Evolutionary conservation across 306 rosid species (phyloP).

Genomic region (Cucumis cinereus): DNA sequence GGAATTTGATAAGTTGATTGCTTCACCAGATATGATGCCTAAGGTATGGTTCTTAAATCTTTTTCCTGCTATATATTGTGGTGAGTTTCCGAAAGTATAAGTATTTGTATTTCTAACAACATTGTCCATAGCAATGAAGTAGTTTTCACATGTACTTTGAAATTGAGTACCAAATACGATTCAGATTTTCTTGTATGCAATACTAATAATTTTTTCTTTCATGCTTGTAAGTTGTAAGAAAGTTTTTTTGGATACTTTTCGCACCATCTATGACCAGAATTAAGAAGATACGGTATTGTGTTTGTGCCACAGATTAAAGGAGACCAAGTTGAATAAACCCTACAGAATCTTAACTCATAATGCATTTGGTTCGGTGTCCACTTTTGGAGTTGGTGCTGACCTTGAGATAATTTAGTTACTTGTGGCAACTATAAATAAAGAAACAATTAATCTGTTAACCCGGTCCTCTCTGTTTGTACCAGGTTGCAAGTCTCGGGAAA

Average conservation of each 20-base stretch:
- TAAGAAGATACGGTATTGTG: neutral
- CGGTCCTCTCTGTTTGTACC: conserved; percentile 16
- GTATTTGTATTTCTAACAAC: neutral
- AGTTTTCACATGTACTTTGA: neutral
- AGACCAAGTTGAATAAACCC: neutral
- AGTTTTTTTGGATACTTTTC: neutral
- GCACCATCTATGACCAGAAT: neutral
- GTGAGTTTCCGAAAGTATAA: neutral
- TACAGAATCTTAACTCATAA: neutral
- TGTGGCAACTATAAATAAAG: neutral
- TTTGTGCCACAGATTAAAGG: neutral
- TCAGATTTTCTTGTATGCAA: neutral
- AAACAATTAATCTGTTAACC: conserved; percentile 10
- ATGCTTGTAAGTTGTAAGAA: neutral
- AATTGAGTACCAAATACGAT: neutral
- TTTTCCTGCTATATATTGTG: conserved; percentile 5
- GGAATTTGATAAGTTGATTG: conserved; percentile 98
- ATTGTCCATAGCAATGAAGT: neutral
- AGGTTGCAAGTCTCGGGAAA: conserved; percentile 97
- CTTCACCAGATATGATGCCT: conserved; percentile 99
- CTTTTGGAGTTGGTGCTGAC: neutral
- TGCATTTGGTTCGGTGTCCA: neutral
- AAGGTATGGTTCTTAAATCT: conserved; percentile 52
- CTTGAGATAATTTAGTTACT: neutral
- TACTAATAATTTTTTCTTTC: neutral